These are phyloP conservation scores for Acer campestre DNA, from an alignment of 345 rosid genomes.

Conservation along the genomic window DNA sequence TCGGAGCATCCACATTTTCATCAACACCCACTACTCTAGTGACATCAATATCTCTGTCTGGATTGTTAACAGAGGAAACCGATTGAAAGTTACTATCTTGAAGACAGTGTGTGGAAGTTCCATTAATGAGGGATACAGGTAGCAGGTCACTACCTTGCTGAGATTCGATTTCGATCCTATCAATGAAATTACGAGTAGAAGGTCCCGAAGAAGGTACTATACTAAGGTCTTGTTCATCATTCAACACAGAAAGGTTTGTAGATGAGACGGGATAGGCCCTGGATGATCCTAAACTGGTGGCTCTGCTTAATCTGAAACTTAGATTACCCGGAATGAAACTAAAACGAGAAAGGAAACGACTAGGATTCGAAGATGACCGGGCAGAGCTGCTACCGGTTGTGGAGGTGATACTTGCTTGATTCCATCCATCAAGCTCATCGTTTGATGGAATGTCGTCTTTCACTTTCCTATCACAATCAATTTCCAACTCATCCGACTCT, in stretches of 20 bases:
- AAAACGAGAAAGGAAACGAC: constrained; percentile 77
- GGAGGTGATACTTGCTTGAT: constrained; percentile 35
- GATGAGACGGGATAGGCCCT: constrained; percentile 42
- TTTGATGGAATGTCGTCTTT: constrained; percentile 41
- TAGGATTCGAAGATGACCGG: constrained; percentile 50
- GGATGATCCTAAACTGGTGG: constrained; percentile 76
- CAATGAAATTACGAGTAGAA: constrained; percentile 26
- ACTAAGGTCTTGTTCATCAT: constrained; percentile 30
- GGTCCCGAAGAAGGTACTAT: constrained; percentile 29
- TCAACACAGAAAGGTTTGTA: constrained; percentile 35
- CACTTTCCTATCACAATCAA: constrained; percentile 42
- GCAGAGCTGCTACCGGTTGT: constrained; percentile 52
- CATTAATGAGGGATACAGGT: constrained; percentile 20
- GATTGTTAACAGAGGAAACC: constrained; percentile 34
- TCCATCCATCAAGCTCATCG: constrained; percentile 53
- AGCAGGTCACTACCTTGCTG: constrained; percentile 27
- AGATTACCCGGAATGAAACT: constrained; percentile 81
- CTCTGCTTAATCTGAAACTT: constrained; percentile 78
- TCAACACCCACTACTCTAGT: constrained; percentile 35
- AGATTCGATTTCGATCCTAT: constrained; percentile 40
- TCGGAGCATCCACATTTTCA: constrained; percentile 39
- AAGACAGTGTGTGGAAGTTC: constrained; percentile 10
- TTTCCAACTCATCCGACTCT: constrained; percentile 40
- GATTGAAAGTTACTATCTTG: constrained; percentile 25
- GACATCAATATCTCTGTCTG: constrained; percentile 31